Evolutionary conservation across 257 asterid species (phyloP).

Genomic region (Rhazya stricta): DNA sequence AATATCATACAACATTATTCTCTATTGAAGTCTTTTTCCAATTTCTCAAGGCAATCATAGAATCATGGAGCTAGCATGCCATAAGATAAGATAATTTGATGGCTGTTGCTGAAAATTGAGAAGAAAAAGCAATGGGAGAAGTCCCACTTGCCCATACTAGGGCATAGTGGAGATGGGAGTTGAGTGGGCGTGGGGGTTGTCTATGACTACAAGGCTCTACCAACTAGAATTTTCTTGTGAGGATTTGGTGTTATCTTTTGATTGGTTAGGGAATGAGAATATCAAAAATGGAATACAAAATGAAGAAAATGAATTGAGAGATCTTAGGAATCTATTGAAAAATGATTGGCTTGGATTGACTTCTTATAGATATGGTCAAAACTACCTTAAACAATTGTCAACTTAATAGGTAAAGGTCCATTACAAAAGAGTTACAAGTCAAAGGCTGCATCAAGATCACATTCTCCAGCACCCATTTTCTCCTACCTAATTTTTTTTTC

Average conservation of each 20-base stretch:
- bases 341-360: conserved; percentile 31
- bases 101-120: conserved; percentile 14
- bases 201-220: background rate
- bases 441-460: conserved; percentile 15
- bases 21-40: background rate
- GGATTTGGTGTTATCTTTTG: conserved; percentile 7
- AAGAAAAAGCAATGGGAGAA: conserved; percentile 26
- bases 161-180: background rate
- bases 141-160: conserved; percentile 42
- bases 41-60: conserved; percentile 31
- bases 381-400: conserved; percentile 38
- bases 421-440: conserved; percentile 8
- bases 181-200: background rate
- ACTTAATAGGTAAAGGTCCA: conserved; percentile 26
- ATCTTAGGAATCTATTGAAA: conserved; percentile 25
- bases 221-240: background rate
- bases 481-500: no score
- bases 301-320: background rate
- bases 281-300: background rate
- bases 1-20: no score
- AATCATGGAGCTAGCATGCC: conserved; percentile 41
- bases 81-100: conserved; percentile 42
- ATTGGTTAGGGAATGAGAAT: conserved; percentile 15
- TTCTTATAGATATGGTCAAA: conserved; percentile 36
- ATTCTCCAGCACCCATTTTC: background rate